These are phyloP conservation scores for Spatholobus suberectus DNA, from an alignment of 306 rosid species.

Conservation along the genomic window DNA sequence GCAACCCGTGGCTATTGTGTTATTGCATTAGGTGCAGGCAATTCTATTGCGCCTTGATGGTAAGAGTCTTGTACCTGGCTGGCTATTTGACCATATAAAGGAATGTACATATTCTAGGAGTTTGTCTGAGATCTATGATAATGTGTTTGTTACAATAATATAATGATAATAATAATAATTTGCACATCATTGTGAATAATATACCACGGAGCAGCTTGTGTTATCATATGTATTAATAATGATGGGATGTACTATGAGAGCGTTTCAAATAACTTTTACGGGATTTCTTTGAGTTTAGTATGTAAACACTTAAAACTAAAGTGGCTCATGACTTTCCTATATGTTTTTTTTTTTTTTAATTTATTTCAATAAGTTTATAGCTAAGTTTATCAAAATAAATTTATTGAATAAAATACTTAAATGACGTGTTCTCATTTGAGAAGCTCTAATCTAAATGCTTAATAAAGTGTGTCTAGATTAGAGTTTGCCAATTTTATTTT, in stretches of 20 bases:
- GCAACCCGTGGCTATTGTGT: not conserved
- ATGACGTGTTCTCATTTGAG: not conserved
- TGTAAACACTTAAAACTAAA: not conserved
- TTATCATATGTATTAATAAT: not conserved
- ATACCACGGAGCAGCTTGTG: not conserved
- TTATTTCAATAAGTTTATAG: not conserved
- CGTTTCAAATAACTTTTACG: not conserved
- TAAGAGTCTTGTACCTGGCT: not conserved
- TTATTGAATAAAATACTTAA: not conserved
- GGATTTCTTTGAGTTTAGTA: not conserved
- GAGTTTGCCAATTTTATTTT: not conserved
- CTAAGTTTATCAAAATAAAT: not conserved
- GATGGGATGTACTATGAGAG: not conserved
- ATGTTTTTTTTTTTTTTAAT: not conserved
- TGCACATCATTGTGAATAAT: constrained; percentile 13
- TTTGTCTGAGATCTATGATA: not conserved
- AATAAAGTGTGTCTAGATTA: not conserved
- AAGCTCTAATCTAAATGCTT: not conserved
- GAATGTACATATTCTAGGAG: constrained; percentile 30
- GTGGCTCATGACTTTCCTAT: not conserved
- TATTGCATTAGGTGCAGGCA: constrained; percentile 5
- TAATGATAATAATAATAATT: not conserved
- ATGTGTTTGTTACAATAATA: not conserved
- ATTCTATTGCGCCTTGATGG: not conserved
- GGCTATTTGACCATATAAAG: not conserved